Percentiles rank a stretch among this genome's conserved stretches.
Evolutionary conservation across 768 basidiomycete species (phyloP).

Genomic region (Mycena alexandri): DNA sequence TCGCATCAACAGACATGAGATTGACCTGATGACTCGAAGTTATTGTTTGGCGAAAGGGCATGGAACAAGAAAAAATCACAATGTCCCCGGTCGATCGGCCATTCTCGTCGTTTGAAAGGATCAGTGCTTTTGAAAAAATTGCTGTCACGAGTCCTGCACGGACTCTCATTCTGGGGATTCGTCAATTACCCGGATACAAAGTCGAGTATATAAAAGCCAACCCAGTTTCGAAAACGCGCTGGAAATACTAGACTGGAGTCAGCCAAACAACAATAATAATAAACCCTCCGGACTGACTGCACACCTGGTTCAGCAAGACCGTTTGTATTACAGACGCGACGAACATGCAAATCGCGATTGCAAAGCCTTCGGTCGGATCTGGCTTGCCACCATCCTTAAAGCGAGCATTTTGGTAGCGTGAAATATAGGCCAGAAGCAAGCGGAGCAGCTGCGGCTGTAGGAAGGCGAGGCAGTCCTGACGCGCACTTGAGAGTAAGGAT

Average conservation of each 20-base stretch:
- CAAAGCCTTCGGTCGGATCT: slow-evolving; percentile 74
- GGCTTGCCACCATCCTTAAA: slow-evolving; percentile 49
- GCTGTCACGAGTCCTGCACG: slow-evolving; percentile 88
- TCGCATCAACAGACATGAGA: slow-evolving; percentile 90
- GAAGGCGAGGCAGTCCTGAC: slow-evolving; percentile 79
- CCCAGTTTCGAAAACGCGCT: slow-evolving; percentile 83
- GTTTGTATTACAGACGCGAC: slow-evolving; percentile 83
- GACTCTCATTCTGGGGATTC: slow-evolving; percentile 80
- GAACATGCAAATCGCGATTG: slow-evolving; percentile 86
- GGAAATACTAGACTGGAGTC: slow-evolving; percentile 74
- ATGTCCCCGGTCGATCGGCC: slow-evolving; percentile 90
- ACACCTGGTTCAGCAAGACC: slow-evolving; percentile 78
- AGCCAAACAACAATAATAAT: background rate
- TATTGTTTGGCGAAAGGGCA: background rate
- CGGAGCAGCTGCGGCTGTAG: slow-evolving; percentile 90
- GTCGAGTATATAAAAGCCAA: slow-evolving; percentile 35
- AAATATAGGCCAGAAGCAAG: slow-evolving; percentile 84
- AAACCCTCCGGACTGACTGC: background rate
- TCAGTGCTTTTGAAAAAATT: slow-evolving; percentile 89
- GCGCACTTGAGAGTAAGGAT: background rate
- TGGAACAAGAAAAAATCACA: slow-evolving; percentile 52
- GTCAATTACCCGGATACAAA: background rate
- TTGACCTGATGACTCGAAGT: slow-evolving; percentile 54
- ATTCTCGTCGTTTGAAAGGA: slow-evolving; percentile 89
- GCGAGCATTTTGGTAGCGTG: slow-evolving; percentile 73